A percentile compares a stretch with the other conserved stretches of the same genome.
Conservation (phyloP, 495 filamentous ascomycete species). For the Sporormia fimetaria region DNA sequence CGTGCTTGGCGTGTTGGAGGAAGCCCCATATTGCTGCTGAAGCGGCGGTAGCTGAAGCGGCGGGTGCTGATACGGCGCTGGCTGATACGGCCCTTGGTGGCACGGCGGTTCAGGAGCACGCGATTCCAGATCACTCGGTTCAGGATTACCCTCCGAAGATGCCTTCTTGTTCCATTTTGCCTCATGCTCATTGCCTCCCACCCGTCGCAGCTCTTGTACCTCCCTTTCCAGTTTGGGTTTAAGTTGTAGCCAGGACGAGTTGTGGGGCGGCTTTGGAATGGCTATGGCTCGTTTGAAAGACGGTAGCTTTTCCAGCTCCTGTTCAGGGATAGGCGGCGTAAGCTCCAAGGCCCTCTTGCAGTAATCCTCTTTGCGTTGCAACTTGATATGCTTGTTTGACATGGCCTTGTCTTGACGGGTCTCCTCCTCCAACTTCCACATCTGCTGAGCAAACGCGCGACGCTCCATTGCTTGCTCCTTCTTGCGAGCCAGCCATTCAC, state of each 20-base stretch:
- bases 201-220: constrained; percentile 7
- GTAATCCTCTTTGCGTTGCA: constrained; percentile 16
- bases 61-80: no score
- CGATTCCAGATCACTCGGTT: no score
- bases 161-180: no score
- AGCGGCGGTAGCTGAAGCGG: no score
- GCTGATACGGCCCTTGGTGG: no score
- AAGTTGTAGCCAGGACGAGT: constrained; percentile 19
- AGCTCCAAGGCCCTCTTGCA: constrained; percentile 12
- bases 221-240: constrained; percentile 23
- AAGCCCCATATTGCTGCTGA: no score
- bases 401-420: constrained; percentile 2
- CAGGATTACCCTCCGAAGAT: no score
- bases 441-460: constrained; percentile 12
- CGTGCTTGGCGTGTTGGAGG: no score
- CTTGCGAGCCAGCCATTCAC: constrained; percentile 11
- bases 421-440: constrained; percentile 22
- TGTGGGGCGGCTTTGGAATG: constrained; percentile 21
- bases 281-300: constrained; percentile 15
- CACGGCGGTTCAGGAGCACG: no score
- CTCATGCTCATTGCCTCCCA: not conserved
- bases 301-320: constrained; percentile 10
- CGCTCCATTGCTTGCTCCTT: constrained; percentile 9
- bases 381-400: constrained; percentile 14
- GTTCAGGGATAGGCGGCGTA: constrained; percentile 14